These are phyloP conservation scores for Fusarium marasasianum DNA, from an alignment of 2,329 filamentous ascomycete genomes.

Conservation along the genomic window DNA sequence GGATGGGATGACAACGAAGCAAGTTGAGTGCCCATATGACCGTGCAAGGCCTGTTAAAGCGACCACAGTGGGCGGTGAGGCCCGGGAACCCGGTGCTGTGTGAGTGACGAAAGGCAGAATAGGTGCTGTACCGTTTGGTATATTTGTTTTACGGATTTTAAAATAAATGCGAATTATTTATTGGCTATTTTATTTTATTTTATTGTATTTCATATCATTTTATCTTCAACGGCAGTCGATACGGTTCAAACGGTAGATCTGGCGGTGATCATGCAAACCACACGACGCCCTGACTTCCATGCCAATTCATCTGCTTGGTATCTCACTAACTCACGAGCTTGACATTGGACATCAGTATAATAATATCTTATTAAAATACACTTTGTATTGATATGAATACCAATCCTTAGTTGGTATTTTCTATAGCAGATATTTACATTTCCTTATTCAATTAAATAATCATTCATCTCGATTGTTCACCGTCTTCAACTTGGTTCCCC, in stretches of 20 bases:
- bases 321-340: background rate
- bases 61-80: slow-evolving; percentile 38
- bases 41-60: slow-evolving; percentile 30
- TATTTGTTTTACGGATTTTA: background rate
- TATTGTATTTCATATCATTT: no score
- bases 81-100: slow-evolving; percentile 38
- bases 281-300: background rate
- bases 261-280: background rate
- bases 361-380: background rate
- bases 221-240: background rate
- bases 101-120: slow-evolving; percentile 12
- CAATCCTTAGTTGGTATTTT: accelerated
- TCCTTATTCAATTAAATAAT: background rate
- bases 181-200: slow-evolving; percentile 1
- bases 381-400: background rate
- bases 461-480: background rate
- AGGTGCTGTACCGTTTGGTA: background rate
- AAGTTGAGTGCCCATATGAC: slow-evolving; percentile 49
- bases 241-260: slow-evolving; percentile 13
- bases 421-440: accelerated
- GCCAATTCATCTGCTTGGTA: background rate
- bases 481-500: background rate
- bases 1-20: background rate
- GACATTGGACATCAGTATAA: background rate
- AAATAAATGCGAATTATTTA: slow-evolving; percentile 5